Conservation (phyloP, 75 land plant genomes). For the Adiantum capillusveneris region DNA sequence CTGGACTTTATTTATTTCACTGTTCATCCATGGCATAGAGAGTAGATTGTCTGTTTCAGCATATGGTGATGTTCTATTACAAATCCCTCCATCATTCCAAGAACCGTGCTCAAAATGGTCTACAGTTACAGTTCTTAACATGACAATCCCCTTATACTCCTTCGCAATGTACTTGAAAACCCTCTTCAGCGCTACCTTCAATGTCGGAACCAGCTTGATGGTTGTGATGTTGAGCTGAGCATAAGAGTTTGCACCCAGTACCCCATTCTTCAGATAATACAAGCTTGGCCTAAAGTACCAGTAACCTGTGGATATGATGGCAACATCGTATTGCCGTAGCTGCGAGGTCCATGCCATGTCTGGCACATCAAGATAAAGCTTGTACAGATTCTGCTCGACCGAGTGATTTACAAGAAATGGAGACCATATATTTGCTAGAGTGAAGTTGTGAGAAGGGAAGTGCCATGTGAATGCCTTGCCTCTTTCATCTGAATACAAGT, state of each 20-base stretch:
- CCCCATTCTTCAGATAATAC: not conserved
- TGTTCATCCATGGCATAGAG: conserved; percentile 11
- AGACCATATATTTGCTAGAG: not conserved
- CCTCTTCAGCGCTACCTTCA: not conserved
- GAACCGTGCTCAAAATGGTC: conserved; percentile 62
- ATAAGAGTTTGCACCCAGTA: not conserved
- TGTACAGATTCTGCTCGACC: not conserved
- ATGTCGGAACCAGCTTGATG: not conserved
- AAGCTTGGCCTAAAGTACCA: not conserved
- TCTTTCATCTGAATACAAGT: not conserved
- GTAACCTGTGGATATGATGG: not conserved
- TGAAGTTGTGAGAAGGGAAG: not conserved
- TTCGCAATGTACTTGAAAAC: conserved; percentile 17
- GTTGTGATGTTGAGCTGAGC: not conserved
- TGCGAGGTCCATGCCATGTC: not conserved
- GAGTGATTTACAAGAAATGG: not conserved
- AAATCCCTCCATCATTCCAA: conserved; percentile 61
- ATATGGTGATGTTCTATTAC: conserved; percentile 46
- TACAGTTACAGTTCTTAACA: conserved; percentile 51
- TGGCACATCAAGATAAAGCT: not conserved
- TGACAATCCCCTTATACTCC: conserved; percentile 11
- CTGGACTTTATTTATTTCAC: not conserved
- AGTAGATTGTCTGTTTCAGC: not conserved
- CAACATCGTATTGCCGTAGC: not conserved
- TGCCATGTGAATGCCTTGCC: not conserved